Percentiles rank a stretch among this genome's conserved stretches.
phyloP scores from a whole-genome alignment of 140 eudicot genomes.

The Ambrosia hybrid region DNA sequence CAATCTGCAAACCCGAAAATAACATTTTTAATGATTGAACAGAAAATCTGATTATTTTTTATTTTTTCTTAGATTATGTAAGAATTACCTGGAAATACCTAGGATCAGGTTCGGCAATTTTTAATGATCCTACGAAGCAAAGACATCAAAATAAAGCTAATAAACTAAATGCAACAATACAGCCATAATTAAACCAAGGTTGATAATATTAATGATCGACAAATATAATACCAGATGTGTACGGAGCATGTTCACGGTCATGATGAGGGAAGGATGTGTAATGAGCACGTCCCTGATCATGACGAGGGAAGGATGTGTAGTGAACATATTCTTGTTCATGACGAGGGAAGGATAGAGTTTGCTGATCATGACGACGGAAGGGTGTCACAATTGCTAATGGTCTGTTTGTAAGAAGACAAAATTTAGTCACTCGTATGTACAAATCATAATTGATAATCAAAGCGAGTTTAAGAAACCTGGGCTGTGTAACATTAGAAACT shows the following conservation, averaged over 20 bases:
- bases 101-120: constrained; percentile 36
- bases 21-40: not conserved
- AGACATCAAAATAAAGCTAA: not conserved
- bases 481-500: constrained; percentile 36
- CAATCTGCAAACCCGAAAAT: constrained; percentile 33
- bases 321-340: too few species aligned
- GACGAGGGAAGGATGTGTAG: too few species aligned
- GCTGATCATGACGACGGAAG: constrained; percentile 35
- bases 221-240: constrained; percentile 36
- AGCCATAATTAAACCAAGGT: constrained; percentile 7
- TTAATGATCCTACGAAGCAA: constrained; percentile 41
- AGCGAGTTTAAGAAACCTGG: constrained; percentile 38
- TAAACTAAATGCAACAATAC: not conserved
- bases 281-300: too few species aligned
- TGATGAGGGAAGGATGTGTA: too few species aligned
- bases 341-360: not conserved
- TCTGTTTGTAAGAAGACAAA: constrained; percentile 23
- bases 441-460: constrained; percentile 5
- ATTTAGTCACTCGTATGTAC: not conserved
- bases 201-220: not conserved
- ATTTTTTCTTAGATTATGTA: not conserved
- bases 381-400: constrained; percentile 18
- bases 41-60: not conserved
- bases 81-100: constrained; percentile 43
- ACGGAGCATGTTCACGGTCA: too few species aligned